These are phyloP conservation scores for Aspergillus sp. DNA, from an alignment of 2,329 filamentous ascomycete genomes.

Conservation along the genomic window DNA sequence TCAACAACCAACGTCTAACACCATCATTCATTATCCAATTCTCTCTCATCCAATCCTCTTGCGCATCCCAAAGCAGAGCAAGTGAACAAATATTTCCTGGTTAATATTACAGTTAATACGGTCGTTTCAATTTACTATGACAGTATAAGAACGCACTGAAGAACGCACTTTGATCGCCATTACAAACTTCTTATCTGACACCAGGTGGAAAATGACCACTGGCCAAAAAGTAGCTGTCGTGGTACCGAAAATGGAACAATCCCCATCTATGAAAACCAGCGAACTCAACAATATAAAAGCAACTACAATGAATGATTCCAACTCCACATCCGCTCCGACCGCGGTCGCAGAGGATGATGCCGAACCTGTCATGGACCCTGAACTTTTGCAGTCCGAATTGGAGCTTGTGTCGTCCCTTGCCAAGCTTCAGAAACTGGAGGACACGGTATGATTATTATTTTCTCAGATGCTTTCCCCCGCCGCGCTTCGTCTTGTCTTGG, in stretches of 20 bases:
- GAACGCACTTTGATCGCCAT: not conserved
- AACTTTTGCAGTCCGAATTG: conserved; percentile 34
- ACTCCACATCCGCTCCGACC: not conserved
- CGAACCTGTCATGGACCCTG: conserved; percentile 2
- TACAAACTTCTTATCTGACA: not conserved
- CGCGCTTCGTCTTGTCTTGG: not conserved
- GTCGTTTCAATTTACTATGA: too few relatives aligned
- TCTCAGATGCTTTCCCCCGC: not conserved
- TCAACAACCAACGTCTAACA: not conserved
- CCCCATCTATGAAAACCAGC: conserved; percentile 1
- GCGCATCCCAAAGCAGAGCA: not conserved
- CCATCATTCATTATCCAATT: not conserved
- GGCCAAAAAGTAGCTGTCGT: conserved; percentile 13
- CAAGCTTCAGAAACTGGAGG: conserved; percentile 42
- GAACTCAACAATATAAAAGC: not conserved
- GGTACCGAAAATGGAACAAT: conserved; percentile 19
- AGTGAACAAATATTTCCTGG: not conserved
- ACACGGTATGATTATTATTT: conserved; percentile 22
- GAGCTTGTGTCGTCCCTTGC: conserved; percentile 41
- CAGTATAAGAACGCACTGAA: not conserved
- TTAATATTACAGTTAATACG: too few relatives aligned
- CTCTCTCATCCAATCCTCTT: not conserved
- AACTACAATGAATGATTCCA: not conserved
- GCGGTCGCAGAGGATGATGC: not conserved
- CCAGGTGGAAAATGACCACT: conserved; percentile 6